Percentiles rank a stretch among this genome's conserved stretches.
These are phyloP conservation scores for Claviceps lovelessii DNA, from an alignment of 2,329 filamentous ascomycete genomes.

Conservation along the genomic window DNA sequence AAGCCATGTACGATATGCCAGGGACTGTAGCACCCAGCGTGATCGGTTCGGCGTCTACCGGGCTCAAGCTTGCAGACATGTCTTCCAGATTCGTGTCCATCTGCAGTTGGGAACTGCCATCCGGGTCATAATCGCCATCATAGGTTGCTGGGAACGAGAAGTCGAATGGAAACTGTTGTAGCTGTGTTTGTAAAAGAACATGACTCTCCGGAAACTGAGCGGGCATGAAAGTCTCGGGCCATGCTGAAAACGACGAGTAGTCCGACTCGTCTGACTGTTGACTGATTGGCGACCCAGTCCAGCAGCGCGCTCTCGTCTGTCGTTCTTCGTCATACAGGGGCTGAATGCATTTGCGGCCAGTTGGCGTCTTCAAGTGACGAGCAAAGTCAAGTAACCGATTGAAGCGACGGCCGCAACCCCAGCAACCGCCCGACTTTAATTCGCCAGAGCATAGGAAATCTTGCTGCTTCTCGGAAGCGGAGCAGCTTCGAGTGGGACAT, in stretches of 20 bases:
- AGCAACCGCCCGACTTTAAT: not conserved
- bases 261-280: not conserved
- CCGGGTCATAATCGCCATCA: not conserved
- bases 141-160: not conserved
- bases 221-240: not conserved
- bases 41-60: not conserved
- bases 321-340: constrained; percentile 3
- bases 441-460: not conserved
- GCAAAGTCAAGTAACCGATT: not conserved
- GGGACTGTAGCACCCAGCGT: not conserved
- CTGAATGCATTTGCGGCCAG: constrained; percentile 4
- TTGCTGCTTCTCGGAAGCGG: not conserved
- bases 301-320: not conserved
- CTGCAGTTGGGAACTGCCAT: not conserved
- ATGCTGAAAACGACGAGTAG: not conserved
- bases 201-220: not conserved
- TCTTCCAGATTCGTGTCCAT: not conserved
- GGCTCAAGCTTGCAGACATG: not conserved
- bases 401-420: constrained; percentile 3
- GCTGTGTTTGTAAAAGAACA: not conserved
- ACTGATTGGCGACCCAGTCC: not conserved
- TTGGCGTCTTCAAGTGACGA: not conserved
- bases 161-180: not conserved
- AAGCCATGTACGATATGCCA: constrained; percentile 2
- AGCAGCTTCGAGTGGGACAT: not conserved